A percentile compares a stretch with the other conserved stretches of the same genome.
Evolutionary conservation across 495 filamentous ascomycete species (phyloP).

Genomic region (Aspergillus wentii): DNA sequence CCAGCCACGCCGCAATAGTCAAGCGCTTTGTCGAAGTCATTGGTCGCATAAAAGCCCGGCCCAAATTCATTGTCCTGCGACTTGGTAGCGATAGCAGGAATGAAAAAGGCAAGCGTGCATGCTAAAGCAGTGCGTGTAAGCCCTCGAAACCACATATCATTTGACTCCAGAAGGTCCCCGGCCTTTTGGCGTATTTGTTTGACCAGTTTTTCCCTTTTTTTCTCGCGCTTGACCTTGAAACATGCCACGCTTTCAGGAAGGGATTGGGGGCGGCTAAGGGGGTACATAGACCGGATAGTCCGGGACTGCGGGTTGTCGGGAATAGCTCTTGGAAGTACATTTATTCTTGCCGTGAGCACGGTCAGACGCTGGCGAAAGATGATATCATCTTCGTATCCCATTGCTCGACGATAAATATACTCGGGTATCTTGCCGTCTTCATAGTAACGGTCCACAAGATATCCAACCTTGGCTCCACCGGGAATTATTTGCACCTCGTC

Average conservation of each 20-base stretch:
- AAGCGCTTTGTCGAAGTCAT: background rate
- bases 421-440: constrained; percentile 1
- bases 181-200: too few species aligned
- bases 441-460: background rate
- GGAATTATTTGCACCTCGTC: background rate
- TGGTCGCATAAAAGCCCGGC: constrained; percentile 6
- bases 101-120: too few species aligned
- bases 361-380: too few species aligned
- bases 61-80: constrained; percentile 11
- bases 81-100: too few species aligned
- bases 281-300: too few species aligned
- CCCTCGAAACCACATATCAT: too few species aligned
- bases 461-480: background rate
- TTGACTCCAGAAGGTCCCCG: too few species aligned
- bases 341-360: too few species aligned
- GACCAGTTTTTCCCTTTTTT: background rate
- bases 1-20: background rate
- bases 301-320: too few species aligned
- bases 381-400: too few species aligned
- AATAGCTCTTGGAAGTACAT: too few species aligned
- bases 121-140: too few species aligned
- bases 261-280: constrained; percentile 1
- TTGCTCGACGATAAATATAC: background rate
- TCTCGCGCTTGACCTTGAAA: background rate
- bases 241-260: background rate